Evolutionary conservation across 768 basidiomycete species (phyloP).

Genomic region (Tylopilus vinaceipallidus): DNA sequence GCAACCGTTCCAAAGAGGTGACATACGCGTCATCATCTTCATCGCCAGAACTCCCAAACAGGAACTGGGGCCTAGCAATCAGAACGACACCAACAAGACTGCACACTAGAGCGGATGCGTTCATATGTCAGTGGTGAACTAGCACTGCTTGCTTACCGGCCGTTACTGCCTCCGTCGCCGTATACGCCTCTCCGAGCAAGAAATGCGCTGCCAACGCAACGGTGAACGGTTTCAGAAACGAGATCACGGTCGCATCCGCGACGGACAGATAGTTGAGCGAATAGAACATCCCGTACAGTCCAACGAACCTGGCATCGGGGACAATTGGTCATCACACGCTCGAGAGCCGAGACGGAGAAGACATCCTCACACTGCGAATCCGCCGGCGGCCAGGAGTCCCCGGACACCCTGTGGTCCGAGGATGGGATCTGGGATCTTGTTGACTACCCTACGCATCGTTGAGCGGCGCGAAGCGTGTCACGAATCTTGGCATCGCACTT

Average conservation of each 20-base stretch:
- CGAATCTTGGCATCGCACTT: background rate
- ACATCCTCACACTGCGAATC: slow-evolving; percentile 55
- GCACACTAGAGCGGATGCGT: slow-evolving; percentile 37
- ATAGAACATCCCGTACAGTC: slow-evolving; percentile 65
- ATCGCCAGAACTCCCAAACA: slow-evolving; percentile 52
- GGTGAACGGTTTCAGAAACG: slow-evolving; percentile 68
- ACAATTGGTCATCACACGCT: background rate
- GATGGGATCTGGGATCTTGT: slow-evolving; percentile 53
- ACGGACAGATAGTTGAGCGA: slow-evolving; percentile 73
- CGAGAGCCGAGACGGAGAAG: background rate
- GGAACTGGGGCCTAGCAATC: slow-evolving; percentile 72
- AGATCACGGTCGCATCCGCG: slow-evolving; percentile 74
- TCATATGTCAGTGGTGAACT: background rate
- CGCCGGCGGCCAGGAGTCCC: slow-evolving; percentile 52
- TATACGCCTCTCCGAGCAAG: slow-evolving; percentile 59
- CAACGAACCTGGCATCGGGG: slow-evolving; percentile 55
- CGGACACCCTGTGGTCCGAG: slow-evolving; percentile 71
- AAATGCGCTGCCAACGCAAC: slow-evolving; percentile 62
- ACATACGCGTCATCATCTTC: background rate
- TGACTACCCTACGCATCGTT: slow-evolving; percentile 32
- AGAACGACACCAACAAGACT: slow-evolving; percentile 77
- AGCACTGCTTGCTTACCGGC: slow-evolving; percentile 35
- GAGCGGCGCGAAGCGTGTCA: background rate
- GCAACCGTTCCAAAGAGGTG: slow-evolving; percentile 41
- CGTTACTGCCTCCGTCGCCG: slow-evolving; percentile 53